A percentile compares a stretch with the other conserved stretches of the same genome.
phyloP scores from a whole-genome alignment of 805 yeast species.

The Sugiyamaella americana region DNA sequence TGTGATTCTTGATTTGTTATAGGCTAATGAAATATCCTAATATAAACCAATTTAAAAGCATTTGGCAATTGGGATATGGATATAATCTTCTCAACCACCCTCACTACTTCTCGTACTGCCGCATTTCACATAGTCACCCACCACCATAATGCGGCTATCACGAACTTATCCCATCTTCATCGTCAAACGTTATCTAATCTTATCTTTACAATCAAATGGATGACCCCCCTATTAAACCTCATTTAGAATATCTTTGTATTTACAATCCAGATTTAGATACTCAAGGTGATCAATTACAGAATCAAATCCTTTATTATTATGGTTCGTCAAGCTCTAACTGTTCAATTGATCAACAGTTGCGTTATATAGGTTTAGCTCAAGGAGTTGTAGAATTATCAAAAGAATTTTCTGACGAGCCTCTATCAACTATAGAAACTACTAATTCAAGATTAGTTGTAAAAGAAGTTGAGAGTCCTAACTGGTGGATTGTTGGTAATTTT shows the following conservation, averaged over 20 bases:
- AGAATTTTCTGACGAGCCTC: conserved; percentile 21
- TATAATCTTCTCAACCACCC: too few species aligned
- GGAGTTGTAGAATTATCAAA: conserved; percentile 31
- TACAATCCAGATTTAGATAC: conserved; percentile 36
- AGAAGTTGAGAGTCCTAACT: conserved; percentile 23
- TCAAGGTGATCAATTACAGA: conserved; percentile 30
- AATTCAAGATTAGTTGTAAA: conserved; percentile 31
- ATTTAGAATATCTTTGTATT: conserved; percentile 26
- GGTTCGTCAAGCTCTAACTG: conserved; percentile 11
- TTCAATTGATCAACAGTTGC: conserved; percentile 31
- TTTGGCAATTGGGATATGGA: too few species aligned
- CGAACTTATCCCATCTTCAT: too few species aligned
- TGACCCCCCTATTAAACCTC: too few species aligned
- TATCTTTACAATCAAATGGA: too few species aligned
- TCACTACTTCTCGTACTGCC: too few species aligned
- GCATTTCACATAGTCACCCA: too few species aligned
- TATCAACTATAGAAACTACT: conserved; percentile 31
- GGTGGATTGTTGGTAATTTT: conserved; percentile 30
- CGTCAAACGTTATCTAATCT: too few species aligned
- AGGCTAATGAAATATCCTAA: too few species aligned
- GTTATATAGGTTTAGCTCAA: conserved; percentile 40
- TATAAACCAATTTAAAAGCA: too few species aligned
- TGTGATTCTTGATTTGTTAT: too few species aligned
- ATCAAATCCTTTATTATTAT: conserved; percentile 35
- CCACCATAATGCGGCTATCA: too few species aligned